These are phyloP conservation scores for Suillus paluster DNA, from an alignment of 768 basidiomycete genomes.

Conservation along the genomic window DNA sequence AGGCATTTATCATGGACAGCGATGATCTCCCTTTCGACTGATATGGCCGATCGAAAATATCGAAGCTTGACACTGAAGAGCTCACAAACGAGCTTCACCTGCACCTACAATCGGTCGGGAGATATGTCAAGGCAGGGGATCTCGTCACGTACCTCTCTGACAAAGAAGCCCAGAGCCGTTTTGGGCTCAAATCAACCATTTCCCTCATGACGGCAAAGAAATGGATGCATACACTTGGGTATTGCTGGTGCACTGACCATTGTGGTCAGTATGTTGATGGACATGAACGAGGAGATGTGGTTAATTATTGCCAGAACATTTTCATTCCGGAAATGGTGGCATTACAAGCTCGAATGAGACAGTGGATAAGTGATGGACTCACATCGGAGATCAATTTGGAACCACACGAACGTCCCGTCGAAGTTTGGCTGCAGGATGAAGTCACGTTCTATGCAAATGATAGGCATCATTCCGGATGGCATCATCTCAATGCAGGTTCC, in stretches of 20 bases:
- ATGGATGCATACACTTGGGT: slow-evolving; percentile 40
- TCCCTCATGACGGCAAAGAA: slow-evolving; percentile 35
- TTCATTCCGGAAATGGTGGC: slow-evolving; percentile 25
- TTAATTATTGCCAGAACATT: slow-evolving; percentile 25
- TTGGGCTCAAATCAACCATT: slow-evolving; percentile 22
- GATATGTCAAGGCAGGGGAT: slow-evolving; percentile 20
- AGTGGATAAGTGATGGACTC: slow-evolving; percentile 36
- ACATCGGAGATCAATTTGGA: slow-evolving; percentile 26
- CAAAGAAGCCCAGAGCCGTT: slow-evolving; percentile 14
- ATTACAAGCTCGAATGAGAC: slow-evolving; percentile 21
- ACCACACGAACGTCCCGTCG: slow-evolving; percentile 1
- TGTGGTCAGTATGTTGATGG: slow-evolving; percentile 37
- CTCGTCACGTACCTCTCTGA: slow-evolving; percentile 16
- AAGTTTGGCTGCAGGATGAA: slow-evolving; percentile 45
- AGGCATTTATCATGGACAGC: slow-evolving; percentile 20
- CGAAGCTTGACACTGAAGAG: slow-evolving; percentile 18
- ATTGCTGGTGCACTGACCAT: slow-evolving; percentile 20
- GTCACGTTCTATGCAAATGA: slow-evolving; percentile 46
- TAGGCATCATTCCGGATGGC: slow-evolving; percentile 13
- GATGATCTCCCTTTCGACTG: slow-evolving; percentile 22
- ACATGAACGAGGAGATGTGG: slow-evolving; percentile 37
- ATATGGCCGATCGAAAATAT: slow-evolving; percentile 23
- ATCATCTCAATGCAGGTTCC: slow-evolving; percentile 18
- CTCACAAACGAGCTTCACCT: slow-evolving; percentile 16
- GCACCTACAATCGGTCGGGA: slow-evolving; percentile 24